These are phyloP conservation scores for Ophiocordyceps unilateralis DNA, from an alignment of 2,329 filamentous ascomycete genomes.

Conservation along the genomic window DNA sequence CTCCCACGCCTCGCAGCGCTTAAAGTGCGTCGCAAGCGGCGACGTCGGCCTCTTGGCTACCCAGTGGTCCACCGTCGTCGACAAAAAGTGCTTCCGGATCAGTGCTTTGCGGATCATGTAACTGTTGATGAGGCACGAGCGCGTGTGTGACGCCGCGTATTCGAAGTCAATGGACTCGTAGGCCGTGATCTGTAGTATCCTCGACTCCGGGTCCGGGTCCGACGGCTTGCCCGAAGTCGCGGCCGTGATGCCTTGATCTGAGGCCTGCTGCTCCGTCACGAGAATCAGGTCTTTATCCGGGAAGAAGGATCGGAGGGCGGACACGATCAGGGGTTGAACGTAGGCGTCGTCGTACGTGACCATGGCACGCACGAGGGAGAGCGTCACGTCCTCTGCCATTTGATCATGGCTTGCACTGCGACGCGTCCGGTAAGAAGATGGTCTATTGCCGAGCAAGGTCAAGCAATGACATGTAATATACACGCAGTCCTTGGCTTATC, in stretches of 20 bases:
- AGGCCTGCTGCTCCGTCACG: slow-evolving; percentile 25
- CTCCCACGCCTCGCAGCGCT: slow-evolving; percentile 72
- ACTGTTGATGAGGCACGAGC: slow-evolving; percentile 58
- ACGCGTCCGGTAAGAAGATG: slow-evolving; percentile 16
- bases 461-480: slow-evolving; percentile 9
- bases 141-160: slow-evolving; percentile 43
- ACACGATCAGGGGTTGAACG: slow-evolving; percentile 69
- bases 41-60: slow-evolving; percentile 64
- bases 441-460: slow-evolving; percentile 12
- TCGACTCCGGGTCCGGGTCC: slow-evolving; percentile 15
- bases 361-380: slow-evolving; percentile 38
- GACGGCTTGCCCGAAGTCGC: slow-evolving; percentile 14
- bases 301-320: slow-evolving; percentile 49
- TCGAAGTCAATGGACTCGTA: slow-evolving; percentile 86
- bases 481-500: slow-evolving; percentile 7
- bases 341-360: slow-evolving; percentile 78
- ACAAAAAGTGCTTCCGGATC: slow-evolving; percentile 89
- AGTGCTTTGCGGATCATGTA: slow-evolving; percentile 93
- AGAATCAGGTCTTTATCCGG: slow-evolving; percentile 35
- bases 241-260: slow-evolving; percentile 12
- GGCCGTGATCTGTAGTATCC: slow-evolving; percentile 60
- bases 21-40: slow-evolving; percentile 51
- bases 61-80: slow-evolving; percentile 71
- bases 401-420: not conserved
- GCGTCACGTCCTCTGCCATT: not conserved